Evolutionary conservation across 2,329 filamentous ascomycete species (phyloP).

Genomic region (Trichoderma polysporum): DNA sequence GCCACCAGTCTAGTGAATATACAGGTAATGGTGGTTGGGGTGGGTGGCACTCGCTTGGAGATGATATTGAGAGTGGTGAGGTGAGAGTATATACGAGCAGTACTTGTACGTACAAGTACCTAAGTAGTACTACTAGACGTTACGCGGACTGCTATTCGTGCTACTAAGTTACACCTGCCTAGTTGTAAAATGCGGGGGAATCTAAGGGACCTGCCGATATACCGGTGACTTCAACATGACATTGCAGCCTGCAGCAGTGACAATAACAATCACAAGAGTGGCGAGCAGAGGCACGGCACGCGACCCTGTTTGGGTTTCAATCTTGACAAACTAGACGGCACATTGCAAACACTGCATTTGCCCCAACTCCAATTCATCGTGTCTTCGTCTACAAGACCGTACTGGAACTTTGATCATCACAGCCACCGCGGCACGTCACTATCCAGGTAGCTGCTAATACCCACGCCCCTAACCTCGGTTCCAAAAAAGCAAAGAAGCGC

Average conservation of each 20-base stretch:
- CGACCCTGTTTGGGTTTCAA: background rate
- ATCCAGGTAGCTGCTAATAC: background rate
- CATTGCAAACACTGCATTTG: background rate
- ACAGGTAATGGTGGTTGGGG: background rate
- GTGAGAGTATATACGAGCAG: no score
- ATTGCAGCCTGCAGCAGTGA: no score
- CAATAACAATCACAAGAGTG: background rate
- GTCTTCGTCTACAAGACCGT: no score
- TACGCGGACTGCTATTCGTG: background rate
- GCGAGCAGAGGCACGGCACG: background rate
- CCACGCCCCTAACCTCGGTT: background rate
- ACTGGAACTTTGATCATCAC: background rate
- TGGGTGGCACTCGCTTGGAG: constrained; percentile 20
- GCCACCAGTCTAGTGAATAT: background rate
- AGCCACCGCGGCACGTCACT: background rate
- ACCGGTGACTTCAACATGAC: background rate
- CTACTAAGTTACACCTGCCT: background rate
- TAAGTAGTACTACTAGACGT: background rate
- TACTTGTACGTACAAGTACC: background rate
- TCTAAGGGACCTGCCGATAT: constrained; percentile 20
- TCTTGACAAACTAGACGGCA: background rate
- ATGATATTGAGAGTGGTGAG: background rate
- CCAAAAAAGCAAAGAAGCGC: background rate
- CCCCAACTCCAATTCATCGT: no score
- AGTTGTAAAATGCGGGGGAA: constrained; percentile 20